Base-by-base conservation (phyloP, 2,329 filamentous ascomycete genomes). In the Aspergillus fumigatiaffinis region DNA sequence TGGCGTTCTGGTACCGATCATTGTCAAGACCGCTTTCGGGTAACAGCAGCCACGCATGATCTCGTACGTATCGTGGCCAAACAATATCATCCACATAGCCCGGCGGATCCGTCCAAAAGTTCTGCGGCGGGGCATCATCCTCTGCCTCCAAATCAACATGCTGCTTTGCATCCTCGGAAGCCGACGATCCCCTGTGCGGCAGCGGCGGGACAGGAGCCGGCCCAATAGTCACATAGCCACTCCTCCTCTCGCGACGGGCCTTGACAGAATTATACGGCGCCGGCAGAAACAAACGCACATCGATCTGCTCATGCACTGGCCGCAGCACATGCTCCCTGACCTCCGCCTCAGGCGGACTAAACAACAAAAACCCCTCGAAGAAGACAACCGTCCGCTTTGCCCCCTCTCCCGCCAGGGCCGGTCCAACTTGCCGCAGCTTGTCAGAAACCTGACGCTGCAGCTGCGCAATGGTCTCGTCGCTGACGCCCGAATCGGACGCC, bases 51-150 rank as follows among this genome's bases (percentile, higher is more conserved):
- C 90, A 96, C 23, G 79, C 79, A 76, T 97, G 92, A 66, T 91
- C 85, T 53, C 83, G 80, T 3, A 89, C 90, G 73, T 97, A 97
- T 67, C 96, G 93, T 3, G 93, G 93, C 94, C 94, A 99, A 4
- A 99, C 94, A 54, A 99, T 84, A 71, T 89, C 84, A 71, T 97
- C 92, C 41, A 97, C 92, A 72, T 97, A 99, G 0, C 91, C 92
- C 0, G 91, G 91, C 0, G 94, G 94, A 73, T 99, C 94, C 56
- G 87, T 83, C 94, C 94, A 99, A 77, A 97, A 99, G 28, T 92
- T 93, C 68, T 97, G 71, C 29, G 68, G 68, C 1, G 81, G 41
- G 76, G 70, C 48, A 66, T 74, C 68, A 61, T 67, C 68, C 54
- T 71, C 68, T 6, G 47, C 62, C 14, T 71, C 64, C 29, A 72